Base-by-base conservation (phyloP, 148 eudicot species). In the Selenicereus undatus region DNA sequence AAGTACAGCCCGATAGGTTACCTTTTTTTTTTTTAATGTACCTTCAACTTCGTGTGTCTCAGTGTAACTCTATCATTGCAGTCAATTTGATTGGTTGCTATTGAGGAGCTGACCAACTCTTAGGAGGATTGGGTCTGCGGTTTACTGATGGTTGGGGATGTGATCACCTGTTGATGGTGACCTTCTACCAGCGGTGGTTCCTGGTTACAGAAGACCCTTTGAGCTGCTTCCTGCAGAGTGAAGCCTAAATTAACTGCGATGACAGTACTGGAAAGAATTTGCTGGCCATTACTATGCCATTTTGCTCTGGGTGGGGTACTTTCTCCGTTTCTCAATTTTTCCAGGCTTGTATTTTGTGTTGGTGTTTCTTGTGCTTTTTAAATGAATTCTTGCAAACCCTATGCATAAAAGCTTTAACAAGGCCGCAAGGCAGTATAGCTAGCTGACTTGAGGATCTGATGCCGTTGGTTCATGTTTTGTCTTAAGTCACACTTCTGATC, bases 121-220 rank as follows among this genome's bases (percentile, higher is more conserved):
- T 95, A 66, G 97, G 93, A 76, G 97, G 97, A 78, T 87, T 95
- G 73, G 99, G 99, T 74, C 99, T 97, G 43, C 92, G 99, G 64
- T 95, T 92, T 83, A 88, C 86, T 48, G 97, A 91, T 88, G 93
- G 99, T 97, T 95, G 97, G 96, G 97, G 99, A 39, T 88, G 81
- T 83, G 97, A 95, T 75, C 99, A 72, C 99, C 99, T 77, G 85
- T 95, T 86, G 99, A 95, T 90, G 97, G 91, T 64, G 99, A 95
- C 88, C 97, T 93, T 85, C 87, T 95, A 83, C 97, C 99, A 51
- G 97, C 97, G 48, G 83, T 86, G 81, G 86, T 92, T 86, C 89
- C 97, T 87, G 95, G 97, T 75, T 91, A 88, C 80, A 88, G 89
- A 79, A 92, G 82, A 78, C 99, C 97, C 74, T 95, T 93, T 73